Evolutionary conservation across 148 eudicot genomes (phyloP).

Genomic region (Camellia lanceoleosa): DNA sequence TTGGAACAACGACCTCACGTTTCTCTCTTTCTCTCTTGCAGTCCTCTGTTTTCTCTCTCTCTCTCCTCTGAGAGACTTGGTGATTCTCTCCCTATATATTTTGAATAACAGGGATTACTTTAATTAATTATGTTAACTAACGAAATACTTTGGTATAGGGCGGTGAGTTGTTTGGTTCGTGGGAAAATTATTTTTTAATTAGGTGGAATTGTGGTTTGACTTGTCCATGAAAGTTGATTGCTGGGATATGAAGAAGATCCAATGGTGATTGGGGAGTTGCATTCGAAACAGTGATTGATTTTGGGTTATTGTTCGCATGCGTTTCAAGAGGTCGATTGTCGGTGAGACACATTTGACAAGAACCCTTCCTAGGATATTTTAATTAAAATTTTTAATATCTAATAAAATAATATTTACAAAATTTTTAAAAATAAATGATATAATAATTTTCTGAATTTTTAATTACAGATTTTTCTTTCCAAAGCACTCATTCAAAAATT

Average conservation of each 20-base stretch:
- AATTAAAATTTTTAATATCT: no score
- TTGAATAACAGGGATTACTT: no score
- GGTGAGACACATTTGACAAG: no score
- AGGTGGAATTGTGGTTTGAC: neutral
- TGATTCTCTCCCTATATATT: no score
- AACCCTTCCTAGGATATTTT: no score
- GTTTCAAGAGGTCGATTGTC: no score
- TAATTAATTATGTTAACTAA: neutral
- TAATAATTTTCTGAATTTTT: no score
- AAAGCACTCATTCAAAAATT: no score
- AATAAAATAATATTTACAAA: no score
- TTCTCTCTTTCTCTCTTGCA: neutral
- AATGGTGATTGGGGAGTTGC: neutral
- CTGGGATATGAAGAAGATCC: neutral
- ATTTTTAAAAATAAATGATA: no score
- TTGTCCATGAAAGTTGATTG: neutral
- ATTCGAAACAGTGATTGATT: neutral
- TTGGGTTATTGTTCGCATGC: no score
- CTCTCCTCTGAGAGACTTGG: neutral
- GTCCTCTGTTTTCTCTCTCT: neutral
- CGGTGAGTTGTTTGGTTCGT: neutral
- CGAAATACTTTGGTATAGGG: neutral
- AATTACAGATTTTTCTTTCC: no score
- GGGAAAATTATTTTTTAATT: neutral
- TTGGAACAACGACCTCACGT: conserved; percentile 3